These are phyloP conservation scores for Sporothrix mexicana DNA, from an alignment of 2,329 filamentous ascomycete species.

Conservation along the genomic window DNA sequence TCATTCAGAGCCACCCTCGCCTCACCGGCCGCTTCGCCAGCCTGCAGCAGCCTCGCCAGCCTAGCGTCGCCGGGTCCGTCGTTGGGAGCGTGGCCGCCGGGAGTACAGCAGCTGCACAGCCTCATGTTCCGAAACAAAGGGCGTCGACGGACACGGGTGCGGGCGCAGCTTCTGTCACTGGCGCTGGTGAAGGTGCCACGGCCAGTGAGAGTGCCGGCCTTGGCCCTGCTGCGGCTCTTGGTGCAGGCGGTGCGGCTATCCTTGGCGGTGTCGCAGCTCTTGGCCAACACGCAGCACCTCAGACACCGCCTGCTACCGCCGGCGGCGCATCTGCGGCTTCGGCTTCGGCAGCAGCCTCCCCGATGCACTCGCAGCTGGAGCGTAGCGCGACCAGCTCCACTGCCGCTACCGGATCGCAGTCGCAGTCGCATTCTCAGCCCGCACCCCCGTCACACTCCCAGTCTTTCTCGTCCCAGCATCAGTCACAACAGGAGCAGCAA, in stretches of 20 bases:
- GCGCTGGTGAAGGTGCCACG: conserved; percentile 34
- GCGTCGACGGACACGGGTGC: no score
- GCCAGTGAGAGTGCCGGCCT: background rate
- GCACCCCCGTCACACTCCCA: no score
- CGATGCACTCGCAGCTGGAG: background rate
- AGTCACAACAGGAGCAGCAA: conserved; percentile 3
- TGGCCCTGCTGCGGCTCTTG: no score
- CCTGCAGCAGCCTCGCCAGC: conserved; percentile 45
- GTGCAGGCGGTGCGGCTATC: no score
- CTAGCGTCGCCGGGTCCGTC: conserved; percentile 46
- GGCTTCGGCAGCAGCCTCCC: background rate
- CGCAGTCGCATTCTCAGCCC: no score
- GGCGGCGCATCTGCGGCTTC: background rate
- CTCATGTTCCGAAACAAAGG: no score
- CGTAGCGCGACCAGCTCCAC: conserved; percentile 3
- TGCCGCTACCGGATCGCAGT: background rate
- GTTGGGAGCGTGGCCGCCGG: no score
- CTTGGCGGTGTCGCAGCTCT: background rate
- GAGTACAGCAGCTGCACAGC: no score
- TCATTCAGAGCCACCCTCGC: conserved; percentile 52
- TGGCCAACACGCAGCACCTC: conserved; percentile 24
- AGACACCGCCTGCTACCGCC: conserved; percentile 6
- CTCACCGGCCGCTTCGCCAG: conserved; percentile 51
- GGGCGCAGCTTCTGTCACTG: conserved; percentile 37
- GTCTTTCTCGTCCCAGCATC: background rate